Evolutionary conservation across 768 basidiomycete genomes (phyloP).

Genomic region (Naematelia encephala): DNA sequence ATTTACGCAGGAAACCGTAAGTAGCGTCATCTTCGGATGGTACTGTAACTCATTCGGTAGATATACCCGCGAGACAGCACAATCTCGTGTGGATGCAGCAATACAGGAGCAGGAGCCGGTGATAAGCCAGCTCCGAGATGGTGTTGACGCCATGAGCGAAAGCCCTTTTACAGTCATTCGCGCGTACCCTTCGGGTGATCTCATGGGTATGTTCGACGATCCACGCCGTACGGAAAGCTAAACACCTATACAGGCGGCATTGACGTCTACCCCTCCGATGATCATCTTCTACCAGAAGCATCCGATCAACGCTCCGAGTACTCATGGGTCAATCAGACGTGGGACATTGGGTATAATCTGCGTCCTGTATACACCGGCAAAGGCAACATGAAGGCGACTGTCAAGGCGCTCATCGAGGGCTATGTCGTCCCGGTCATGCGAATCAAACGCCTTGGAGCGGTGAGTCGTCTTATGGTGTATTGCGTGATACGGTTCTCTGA

Average conservation of each 20-base stretch:
- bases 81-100: background rate
- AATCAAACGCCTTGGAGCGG: conserved; percentile 5
- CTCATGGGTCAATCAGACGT: conserved; percentile 5
- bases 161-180: background rate
- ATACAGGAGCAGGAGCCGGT: background rate
- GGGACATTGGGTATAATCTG: conserved; percentile 11
- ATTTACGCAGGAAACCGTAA: background rate
- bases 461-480: no score
- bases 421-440: conserved; percentile 7
- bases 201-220: background rate
- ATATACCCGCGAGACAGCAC: background rate
- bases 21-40: background rate
- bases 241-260: background rate
- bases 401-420: conserved; percentile 6
- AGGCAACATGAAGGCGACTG: conserved; percentile 2
- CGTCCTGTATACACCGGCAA: conserved; percentile 1
- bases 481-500: background rate
- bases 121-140: background rate
- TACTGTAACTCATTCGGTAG: background rate
- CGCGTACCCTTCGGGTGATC: background rate
- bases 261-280: conserved; percentile 3
- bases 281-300: background rate
- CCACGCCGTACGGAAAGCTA: background rate
- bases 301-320: conserved; percentile 1
- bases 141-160: background rate